Evolutionary conservation across 2,329 filamentous ascomycete species (phyloP), one percentile per base, ranked within the genome.

Genomic region (Fusarium sp.): DNA sequence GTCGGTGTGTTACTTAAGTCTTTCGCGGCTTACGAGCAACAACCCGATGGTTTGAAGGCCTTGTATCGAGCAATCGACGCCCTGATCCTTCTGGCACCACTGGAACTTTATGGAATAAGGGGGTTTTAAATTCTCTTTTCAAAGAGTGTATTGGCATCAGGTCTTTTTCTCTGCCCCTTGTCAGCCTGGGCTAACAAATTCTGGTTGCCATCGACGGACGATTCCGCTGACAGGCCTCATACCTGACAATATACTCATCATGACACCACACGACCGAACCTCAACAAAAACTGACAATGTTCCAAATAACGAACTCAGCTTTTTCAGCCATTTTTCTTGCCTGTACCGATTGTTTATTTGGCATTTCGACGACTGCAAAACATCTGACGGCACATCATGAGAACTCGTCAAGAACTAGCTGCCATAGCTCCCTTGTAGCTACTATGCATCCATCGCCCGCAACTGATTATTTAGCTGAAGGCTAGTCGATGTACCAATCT

Each of bases 211-310:
- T 32, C 13, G 20, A 29, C 25, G 15, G 18, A 41, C 53, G 9
- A 45, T 44, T 59, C 43, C 53, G 58, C 61, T 59, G 20, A n/a
- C 16, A 8, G 24, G 16, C 34, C 12, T 47, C 48, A 47, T 47
- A 34, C 55, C 25, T 44, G 13, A 13, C 6, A 41, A 29, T 41
- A n/a, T 20, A 30, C 22, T 29, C 29, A 65, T 65, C 64, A 67
- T 67, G 56, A 67, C 56, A 67, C 46, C 34, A 38, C 41, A 32
- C 29, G 34, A 47, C 24, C 18, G 34, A 20, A 30, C 38, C 47
- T 54, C 30, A 57, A 45, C 46, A 10, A 43, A 48, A 13, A 48
- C 22, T 27, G 45, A 56, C 32, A 24, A 8, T 9, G 45, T 27
- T 24, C 38, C 34, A 49, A 34, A 44, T 32, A 45, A 41, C 13